A percentile compares a stretch with the other conserved stretches of the same genome.
These are phyloP conservation scores for Juncus inflexus DNA, from an alignment of 176 grass and related monocot genomes.

Conservation along the genomic window DNA sequence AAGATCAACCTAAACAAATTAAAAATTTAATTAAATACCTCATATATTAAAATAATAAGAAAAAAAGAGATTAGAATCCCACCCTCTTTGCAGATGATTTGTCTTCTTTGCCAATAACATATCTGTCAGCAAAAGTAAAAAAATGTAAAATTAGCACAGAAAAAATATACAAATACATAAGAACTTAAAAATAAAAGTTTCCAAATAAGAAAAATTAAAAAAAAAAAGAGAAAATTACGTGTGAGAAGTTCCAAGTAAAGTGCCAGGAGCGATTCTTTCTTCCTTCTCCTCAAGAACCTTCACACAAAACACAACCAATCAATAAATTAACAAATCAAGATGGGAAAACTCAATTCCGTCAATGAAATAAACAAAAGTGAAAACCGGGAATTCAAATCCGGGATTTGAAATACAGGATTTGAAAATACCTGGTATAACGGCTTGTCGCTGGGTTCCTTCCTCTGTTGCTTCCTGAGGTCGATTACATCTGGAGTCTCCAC, in stretches of 20 bases:
- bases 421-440: slow-evolving; percentile 66
- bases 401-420: background rate
- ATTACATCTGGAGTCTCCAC: slow-evolving; percentile 98
- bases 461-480: slow-evolving; percentile 83
- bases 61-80: slow-evolving; percentile 7
- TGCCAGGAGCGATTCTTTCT: slow-evolving; percentile 62
- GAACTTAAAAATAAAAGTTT: background rate
- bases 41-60: background rate
- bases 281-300: slow-evolving; percentile 78
- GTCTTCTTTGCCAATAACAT: slow-evolving; percentile 74
- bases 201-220: slow-evolving; percentile 1
- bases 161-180: too few relatives aligned
- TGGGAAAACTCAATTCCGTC: background rate
- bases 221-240: slow-evolving; percentile 42
- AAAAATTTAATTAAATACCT: background rate
- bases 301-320: slow-evolving; percentile 6
- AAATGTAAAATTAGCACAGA: background rate
- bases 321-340: background rate
- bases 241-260: slow-evolving; percentile 56
- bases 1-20: slow-evolving; percentile 64
- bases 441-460: slow-evolving; percentile 81
- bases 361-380: background rate
- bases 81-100: slow-evolving; percentile 82
- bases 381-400: background rate
- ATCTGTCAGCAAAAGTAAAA: slow-evolving; percentile 38